Base-by-base conservation (phyloP, 139 green algal genomes). In the Coelastrella sp. region DNA sequence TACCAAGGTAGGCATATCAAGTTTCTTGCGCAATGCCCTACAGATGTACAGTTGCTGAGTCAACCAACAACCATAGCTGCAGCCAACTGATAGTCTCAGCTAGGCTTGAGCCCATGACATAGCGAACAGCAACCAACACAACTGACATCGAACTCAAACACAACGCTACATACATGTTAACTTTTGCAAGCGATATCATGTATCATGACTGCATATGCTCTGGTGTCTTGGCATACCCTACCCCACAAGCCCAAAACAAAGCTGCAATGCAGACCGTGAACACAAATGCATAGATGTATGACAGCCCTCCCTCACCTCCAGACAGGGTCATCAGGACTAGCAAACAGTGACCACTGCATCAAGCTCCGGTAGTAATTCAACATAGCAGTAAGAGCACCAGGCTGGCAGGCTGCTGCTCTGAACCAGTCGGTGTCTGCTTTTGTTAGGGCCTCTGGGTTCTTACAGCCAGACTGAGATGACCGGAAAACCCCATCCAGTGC, bases 311-410 rank as follows among this genome's bases (percentile, higher is more conserved):
- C 64, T 71, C 23, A 85, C 79, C 35, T 69, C 79, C 79, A 85
- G 5, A 27, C 79, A 69, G 71, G 82, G 41, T 78, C 83, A 23
- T 69, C 2, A 0, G 21, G 11, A 43, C 78, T 30, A 0, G 40
- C 25, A 7, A 32, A 0, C 19, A 30, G 51, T 13, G 25, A 15
- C 9, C 68, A 85, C 37, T 27, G 27, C 63, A 87, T 13, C 17
- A 88, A 41, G 2, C 80, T 79, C 0, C 89, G 76, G 84, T 92
- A 92, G 83, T 90, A 92, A 75, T 92, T 92, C 71, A 92, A 48
- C 11, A 53, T 45, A 19, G 64, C 80, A 21, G 86, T 89, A 7
- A 80, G 32, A 11, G 84, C 80, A 34, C 89, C 89, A 45, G 86
- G 88, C 81, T 89, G 78, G 38, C 62, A 83, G 27, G 84, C 3